Base-by-base conservation (phyloP, 805 yeast genomes). In the Starmerella stellata region DNA sequence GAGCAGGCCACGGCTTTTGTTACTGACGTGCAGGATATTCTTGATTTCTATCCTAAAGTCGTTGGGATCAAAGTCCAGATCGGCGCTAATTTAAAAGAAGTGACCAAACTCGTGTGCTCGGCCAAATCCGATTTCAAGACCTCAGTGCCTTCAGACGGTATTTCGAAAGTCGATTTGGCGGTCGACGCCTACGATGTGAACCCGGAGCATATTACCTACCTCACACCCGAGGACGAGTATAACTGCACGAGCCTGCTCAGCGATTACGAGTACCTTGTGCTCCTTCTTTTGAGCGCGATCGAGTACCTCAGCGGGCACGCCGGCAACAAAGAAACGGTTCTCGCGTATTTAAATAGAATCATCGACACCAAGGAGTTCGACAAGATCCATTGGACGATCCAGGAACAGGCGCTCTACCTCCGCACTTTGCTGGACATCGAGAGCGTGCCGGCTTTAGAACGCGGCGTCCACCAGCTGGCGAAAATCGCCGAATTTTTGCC, bases 401-500 rank as follows among this genome's bases (percentile, higher is more conserved):
- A 75, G 51, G 72, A 85, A 2, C 66, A 85, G 44, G 78, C 93
- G 0, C 61, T 90, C 33, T 90, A 95, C 95, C 79, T 77, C 52
- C 70, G 96, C 55, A 81, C 95, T 5, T 50, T 79, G 17, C 62
- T 85, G 28, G 98, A 90, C 55, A 70, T 93, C 0, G 66, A 68
- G 36, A 75, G 74, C 47, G 73, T 93, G 1, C 75, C 78, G 53
- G 87, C 95, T 1, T 76, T 87, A 19, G 96, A 90, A 59, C 69
- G 98, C 55, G 96, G 96, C 37, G 74, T 85, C 4, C 63, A 90
- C 37, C 98, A 90, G 58, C 75, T 90, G 76, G 87, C 85, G 39
- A 75, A 93, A 3, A 62, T 90, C 32, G 90, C 85, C 21, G 94
- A 83, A 52, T 35, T 38, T 14, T 16, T 40, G 14, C 40, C 38